phyloP scores from a whole-genome alignment of 371 early-diverging fungal species.

The Circinella umbellata region DNA sequence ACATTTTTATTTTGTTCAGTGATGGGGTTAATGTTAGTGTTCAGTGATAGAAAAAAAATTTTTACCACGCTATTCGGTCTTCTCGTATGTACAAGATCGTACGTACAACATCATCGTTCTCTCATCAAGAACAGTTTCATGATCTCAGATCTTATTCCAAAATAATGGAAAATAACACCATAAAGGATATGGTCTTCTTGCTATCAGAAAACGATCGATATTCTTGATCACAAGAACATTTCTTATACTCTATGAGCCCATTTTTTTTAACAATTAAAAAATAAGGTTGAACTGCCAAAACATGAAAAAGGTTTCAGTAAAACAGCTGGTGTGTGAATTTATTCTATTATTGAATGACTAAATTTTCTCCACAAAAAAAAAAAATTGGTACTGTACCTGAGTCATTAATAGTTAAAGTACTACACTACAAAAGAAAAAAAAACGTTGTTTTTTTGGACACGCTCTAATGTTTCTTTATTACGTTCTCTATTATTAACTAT shows the following conservation, averaged over 20 bases:
- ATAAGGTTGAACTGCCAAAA: not conserved
- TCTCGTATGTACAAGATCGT: too few species aligned
- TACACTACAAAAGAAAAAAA: too few species aligned
- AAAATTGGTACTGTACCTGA: not conserved
- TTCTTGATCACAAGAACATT: not conserved
- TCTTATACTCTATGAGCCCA: not conserved
- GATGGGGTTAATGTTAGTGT: too few species aligned
- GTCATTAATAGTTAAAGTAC: too few species aligned
- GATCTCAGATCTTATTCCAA: not conserved
- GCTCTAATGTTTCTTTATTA: too few species aligned
- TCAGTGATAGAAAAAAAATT: too few species aligned
- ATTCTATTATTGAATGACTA: not conserved
- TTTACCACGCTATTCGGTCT: too few species aligned
- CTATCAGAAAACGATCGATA: not conserved
- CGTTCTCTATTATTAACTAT: too few species aligned
- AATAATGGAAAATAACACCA: not conserved
- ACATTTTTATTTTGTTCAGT: too few species aligned
- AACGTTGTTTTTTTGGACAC: too few species aligned
- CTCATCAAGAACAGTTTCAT: too few species aligned
- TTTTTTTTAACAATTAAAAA: not conserved
- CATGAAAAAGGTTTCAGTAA: not conserved
- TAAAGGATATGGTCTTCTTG: not conserved
- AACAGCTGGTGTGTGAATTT: slow-evolving; percentile 3
- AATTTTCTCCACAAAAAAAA: not conserved
- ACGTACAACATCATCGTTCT: too few species aligned